These are phyloP conservation scores for Phragmites australis DNA, from an alignment of 176 grass and related monocot species.

Conservation along the genomic window DNA sequence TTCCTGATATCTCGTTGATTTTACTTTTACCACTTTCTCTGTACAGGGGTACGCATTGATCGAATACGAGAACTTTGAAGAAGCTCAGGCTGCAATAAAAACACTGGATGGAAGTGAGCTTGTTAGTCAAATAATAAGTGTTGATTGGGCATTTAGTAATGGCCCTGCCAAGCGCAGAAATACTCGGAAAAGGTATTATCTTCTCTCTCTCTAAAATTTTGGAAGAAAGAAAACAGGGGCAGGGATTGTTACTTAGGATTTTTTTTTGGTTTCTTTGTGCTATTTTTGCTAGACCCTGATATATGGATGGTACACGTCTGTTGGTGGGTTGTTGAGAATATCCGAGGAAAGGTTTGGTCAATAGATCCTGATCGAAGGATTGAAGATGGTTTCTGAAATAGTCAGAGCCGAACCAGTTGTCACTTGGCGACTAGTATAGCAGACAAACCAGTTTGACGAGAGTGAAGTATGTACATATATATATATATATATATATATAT, in stretches of 20 bases:
- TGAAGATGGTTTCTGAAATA: not conserved
- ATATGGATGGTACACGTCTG: not conserved
- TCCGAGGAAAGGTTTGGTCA: not conserved
- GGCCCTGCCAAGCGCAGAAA: conserved; percentile 56
- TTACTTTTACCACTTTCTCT: not conserved
- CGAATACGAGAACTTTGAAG: conserved; percentile 65
- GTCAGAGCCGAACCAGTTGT: not conserved
- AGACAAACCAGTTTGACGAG: not conserved
- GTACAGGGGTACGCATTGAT: conserved; percentile 65
- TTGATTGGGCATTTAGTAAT: conserved; percentile 79
- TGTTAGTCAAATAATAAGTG: conserved; percentile 45
- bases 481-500: no score
- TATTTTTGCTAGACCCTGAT: not conserved
- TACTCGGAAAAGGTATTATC: conserved; percentile 45
- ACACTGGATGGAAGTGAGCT: conserved; percentile 58
- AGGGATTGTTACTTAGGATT: not conserved
- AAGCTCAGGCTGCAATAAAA: conserved; percentile 67
- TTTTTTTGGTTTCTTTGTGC: not conserved
- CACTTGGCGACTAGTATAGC: not conserved
- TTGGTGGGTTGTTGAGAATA: not conserved
- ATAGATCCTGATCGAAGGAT: not conserved
- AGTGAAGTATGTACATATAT: not conserved
- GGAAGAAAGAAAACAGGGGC: not conserved
- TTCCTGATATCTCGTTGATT: not conserved
- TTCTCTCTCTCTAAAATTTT: not conserved